Percentiles rank a stretch among this genome's conserved stretches.
These are phyloP conservation scores for Pythium aphanidermatum DNA, from an alignment of 352 stramenopile species.

Conservation along the genomic window DNA sequence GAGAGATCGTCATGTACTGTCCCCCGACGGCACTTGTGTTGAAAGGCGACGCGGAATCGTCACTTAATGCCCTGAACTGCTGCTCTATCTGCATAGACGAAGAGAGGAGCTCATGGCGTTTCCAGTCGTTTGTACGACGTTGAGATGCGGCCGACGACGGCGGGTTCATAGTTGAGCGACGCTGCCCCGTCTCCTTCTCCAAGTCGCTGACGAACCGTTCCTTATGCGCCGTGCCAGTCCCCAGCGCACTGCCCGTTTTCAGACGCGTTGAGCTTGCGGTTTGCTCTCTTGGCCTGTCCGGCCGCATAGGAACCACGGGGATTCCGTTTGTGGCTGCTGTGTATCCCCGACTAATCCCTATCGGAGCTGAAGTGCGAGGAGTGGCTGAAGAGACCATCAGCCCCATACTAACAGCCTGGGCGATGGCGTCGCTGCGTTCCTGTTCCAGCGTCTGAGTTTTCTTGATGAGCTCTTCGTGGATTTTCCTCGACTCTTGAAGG, in stretches of 20 bases:
- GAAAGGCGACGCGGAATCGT: too few species aligned
- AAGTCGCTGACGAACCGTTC: slow-evolving; percentile 72
- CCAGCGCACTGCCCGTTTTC: slow-evolving; percentile 1
- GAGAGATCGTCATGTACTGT: slow-evolving; percentile 10
- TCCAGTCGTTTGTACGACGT: slow-evolving; percentile 33
- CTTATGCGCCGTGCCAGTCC: slow-evolving; percentile 47
- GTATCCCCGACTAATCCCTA: not conserved
- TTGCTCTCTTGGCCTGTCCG: slow-evolving; percentile 38
- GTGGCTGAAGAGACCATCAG: not conserved
- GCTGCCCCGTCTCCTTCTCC: slow-evolving; percentile 61
- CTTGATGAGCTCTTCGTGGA: slow-evolving; percentile 25
- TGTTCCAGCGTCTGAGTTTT: slow-evolving; percentile 43
- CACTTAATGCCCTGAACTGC: slow-evolving; percentile 29
- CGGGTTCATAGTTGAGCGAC: slow-evolving; percentile 22
- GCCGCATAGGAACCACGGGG: slow-evolving; percentile 35
- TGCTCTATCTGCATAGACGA: slow-evolving; percentile 38
- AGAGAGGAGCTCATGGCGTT: slow-evolving; percentile 23
- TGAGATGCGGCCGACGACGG: slow-evolving; percentile 1
- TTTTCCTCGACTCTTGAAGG: slow-evolving; percentile 29
- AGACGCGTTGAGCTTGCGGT: slow-evolving; percentile 12
- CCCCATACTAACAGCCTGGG: not conserved
- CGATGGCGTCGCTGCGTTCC: slow-evolving; percentile 15
- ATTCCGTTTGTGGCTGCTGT: too few species aligned
- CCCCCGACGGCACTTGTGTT: not conserved
- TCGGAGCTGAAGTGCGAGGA: not conserved